Evolutionary conservation across 2,329 filamentous ascomycete species (phyloP), one percentile per base, ranked within the genome.

Genomic region (Alternaria atra): DNA sequence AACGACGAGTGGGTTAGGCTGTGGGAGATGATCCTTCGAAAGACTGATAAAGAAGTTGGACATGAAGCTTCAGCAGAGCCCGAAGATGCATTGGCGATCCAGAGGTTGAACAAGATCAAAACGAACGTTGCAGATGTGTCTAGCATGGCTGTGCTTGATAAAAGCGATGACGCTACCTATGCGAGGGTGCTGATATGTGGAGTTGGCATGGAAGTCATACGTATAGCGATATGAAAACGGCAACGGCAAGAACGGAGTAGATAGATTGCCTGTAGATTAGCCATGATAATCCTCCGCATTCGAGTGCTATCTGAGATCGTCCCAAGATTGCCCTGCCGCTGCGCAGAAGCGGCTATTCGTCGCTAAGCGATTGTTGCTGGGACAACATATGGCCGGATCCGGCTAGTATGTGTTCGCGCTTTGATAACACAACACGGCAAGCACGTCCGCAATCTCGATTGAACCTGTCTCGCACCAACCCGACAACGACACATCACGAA

Each of bases 81-180:
- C 15, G 46, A 46, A 12, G 64, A 72, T 44, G 10, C 29, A n/a
- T 29, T 82, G 13, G 55, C 70, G 1, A 68, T 83, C 6, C 69
- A 64, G 55, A 72, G 73, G 8, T 13, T 75, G 15, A 55, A 58
- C 9, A 80, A 77, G 55, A 60, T 71, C 13, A 80, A 75, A 60
- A 86, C 84, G 20, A 77, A 81, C 27, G 84, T 88, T 4, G 86
- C 86, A 13, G 86, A 89, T 74, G 81, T 86, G 17, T 84, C 85
- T 3, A 80, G 81, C 29, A 73, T 88, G 71, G 81, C 80, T n/a
- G 64, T 82, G 2, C 68, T 82, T n/a, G 63, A 64, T 3, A 13
- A n/a, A 6, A 17, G 8, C 12, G 64, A 53, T 6, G 48, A 39
- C 5, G 52, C 34, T 8, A 32, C 17, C 0, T 44, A 42, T 32